Evolutionary conservation across 2,329 filamentous ascomycete species (phyloP), one percentile per base, ranked within the genome.

Genomic region (Colletotrichum truncatum): DNA sequence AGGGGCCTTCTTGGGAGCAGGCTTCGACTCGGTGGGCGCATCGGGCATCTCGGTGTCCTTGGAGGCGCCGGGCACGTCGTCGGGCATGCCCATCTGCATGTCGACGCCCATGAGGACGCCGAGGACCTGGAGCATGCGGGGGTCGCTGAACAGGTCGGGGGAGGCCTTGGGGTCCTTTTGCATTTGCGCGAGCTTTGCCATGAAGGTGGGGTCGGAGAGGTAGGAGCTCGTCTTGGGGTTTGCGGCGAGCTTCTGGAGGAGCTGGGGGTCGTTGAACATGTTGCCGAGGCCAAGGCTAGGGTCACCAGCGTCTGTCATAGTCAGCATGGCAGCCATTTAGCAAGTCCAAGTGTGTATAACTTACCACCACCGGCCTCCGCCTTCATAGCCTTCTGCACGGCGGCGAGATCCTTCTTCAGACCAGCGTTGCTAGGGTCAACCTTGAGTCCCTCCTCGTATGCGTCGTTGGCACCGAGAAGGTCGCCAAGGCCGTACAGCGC

Each of bases 381-480:
- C 71, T 97, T 90, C 78, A 99, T 94, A 21, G 95, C 94, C 73
- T 93, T 91, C 81, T 96, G 89, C 43, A 98, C 94, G 39, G 93
- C 88, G 10, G 91, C 90, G 49, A 97, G 84, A 34, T 96, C 95
- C 68, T 90, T 92, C 84, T 98, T 97, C 70, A 97, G 92, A 80
- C 96, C 94, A 4, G 94, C 93, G 77, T 99, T 99, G 79, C 86
- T 89, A 46, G 94, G 90, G 76, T 99, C 96, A 59, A 95, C 85
- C 84, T 98, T 97, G 71, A 98, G 84, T n/a, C 95, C 96, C 77
- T 97, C 88, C 75, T 97, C 92, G 78, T 97, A 99, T 21, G 97
- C 94, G 73, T 98, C 94, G 68, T 91, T 88, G 32, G 96, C 94
- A 49, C 89, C 92, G 52, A 96, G 84, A 21, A 98, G 85, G 76